A percentile compares a stretch with the other conserved stretches of the same genome.
These are phyloP conservation scores for Cucurbita argyrosperma DNA, from an alignment of 306 rosid species.

Conservation along the genomic window DNA sequence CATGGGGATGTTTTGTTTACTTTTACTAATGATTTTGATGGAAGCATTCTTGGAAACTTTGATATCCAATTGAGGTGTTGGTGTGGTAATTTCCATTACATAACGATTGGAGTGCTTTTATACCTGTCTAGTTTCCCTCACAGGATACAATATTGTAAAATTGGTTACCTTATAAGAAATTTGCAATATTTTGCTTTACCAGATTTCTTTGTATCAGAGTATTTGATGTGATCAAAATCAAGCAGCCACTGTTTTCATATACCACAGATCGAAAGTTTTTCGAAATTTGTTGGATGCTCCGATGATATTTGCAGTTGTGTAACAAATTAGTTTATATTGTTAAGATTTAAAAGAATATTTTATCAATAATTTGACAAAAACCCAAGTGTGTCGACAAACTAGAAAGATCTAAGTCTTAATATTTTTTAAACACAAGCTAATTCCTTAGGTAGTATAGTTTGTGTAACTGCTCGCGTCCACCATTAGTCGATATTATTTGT, in stretches of 20 bases:
- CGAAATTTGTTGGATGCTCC: not conserved
- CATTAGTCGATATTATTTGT: no score
- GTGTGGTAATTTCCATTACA: constrained; percentile 1
- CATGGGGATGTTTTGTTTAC: not conserved
- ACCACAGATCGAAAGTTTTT: not conserved
- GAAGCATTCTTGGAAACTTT: not conserved
- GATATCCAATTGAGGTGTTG: not conserved
- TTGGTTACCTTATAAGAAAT: not conserved
- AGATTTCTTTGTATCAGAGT: not conserved
- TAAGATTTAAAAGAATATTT: no score
- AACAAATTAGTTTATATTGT: no score
- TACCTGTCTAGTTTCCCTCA: not conserved
- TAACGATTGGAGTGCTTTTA: not conserved
- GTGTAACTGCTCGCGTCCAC: no score
- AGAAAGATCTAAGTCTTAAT: no score
- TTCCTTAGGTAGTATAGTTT: no score
- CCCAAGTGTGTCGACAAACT: no score
- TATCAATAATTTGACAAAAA: no score
- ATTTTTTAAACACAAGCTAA: no score
- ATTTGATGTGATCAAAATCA: constrained; percentile 8
- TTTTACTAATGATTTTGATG: not conserved
- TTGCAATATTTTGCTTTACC: not conserved
- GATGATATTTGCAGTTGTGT: no score
- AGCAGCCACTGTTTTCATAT: not conserved
- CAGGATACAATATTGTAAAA: constrained; percentile 4